Evolutionary conservation across 2,329 filamentous ascomycete genomes (phyloP).

Genomic region (Trichoderma sp.): DNA sequence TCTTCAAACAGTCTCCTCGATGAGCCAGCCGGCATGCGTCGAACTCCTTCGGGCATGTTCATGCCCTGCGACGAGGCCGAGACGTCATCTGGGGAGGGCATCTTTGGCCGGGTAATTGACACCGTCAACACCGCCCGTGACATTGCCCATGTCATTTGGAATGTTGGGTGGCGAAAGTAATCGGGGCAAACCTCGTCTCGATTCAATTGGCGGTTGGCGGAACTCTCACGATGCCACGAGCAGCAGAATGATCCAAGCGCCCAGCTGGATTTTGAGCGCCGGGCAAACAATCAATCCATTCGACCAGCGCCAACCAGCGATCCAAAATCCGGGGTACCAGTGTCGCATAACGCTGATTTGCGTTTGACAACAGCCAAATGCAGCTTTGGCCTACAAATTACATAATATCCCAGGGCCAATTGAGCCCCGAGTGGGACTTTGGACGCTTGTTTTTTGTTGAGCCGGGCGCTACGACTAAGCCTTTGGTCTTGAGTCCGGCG

Average conservation of each 20-base stretch:
- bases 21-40: conserved; percentile 62
- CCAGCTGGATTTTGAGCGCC: neutral
- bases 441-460: conserved; percentile 16
- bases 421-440: neutral
- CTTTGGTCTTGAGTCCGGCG: conserved; percentile 10
- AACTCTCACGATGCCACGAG: neutral
- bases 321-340: conserved; percentile 10
- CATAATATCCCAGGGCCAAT: neutral
- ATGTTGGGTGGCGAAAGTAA: conserved; percentile 63
- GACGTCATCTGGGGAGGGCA: conserved; percentile 54
- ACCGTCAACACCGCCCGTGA: conserved; percentile 72
- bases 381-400: neutral
- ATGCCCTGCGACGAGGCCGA: conserved; percentile 82
- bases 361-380: neutral
- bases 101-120: conserved; percentile 78
- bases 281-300: neutral
- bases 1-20: conserved; percentile 49
- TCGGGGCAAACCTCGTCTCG: neutral
- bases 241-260: conserved; percentile 10
- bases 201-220: conserved; percentile 1
- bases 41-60: conserved; percentile 85
- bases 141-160: conserved; percentile 70
- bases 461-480: neutral
- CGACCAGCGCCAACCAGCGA: neutral
- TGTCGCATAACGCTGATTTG: conserved; percentile 10